Percentiles rank a stretch among this genome's conserved stretches.
Conservation (phyloP, 2,329 filamentous ascomycete genomes). For the Purpureocillium lavendulum region DNA sequence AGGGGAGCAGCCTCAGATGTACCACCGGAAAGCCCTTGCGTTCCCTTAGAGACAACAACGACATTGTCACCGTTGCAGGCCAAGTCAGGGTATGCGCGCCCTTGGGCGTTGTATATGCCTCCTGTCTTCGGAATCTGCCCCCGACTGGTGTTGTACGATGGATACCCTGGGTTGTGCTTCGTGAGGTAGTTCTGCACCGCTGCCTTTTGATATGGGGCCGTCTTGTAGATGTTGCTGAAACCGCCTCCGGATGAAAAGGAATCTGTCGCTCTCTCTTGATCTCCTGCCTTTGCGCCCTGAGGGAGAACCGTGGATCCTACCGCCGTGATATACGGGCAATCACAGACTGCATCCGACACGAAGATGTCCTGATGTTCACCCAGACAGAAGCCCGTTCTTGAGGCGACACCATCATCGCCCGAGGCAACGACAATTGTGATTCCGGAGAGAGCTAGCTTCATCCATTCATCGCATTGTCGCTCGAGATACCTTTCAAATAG, state of each 20-base stretch:
- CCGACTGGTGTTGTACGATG: conserved; percentile 9
- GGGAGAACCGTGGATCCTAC: conserved; percentile 38
- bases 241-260: conserved; percentile 39
- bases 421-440: conserved; percentile 37
- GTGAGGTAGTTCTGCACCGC: conserved; percentile 12
- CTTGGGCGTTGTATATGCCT: conserved; percentile 34
- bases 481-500: conserved; percentile 5
- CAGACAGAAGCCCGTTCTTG: conserved; percentile 8
- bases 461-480: conserved; percentile 46
- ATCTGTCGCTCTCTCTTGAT: conserved; percentile 8
- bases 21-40: conserved; percentile 34
- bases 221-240: conserved; percentile 38
- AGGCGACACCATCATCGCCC: conserved; percentile 12
- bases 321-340: conserved; percentile 40
- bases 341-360: conserved; percentile 36
- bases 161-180: conserved; percentile 8
- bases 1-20: conserved; percentile 33
- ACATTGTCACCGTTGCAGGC: conserved; percentile 34
- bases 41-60: conserved; percentile 32
- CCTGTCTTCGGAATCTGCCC: conserved; percentile 6
- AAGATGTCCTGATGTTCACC: conserved; percentile 28
- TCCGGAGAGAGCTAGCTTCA: conserved; percentile 47
- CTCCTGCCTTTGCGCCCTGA: conserved; percentile 2
- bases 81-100: conserved; percentile 41
- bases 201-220: conserved; percentile 36